Percentiles rank a stretch among this genome's conserved stretches.
Evolutionary conservation across 352 stramenopile species (phyloP).

Genomic region (Phytophthora boehmeriae): DNA sequence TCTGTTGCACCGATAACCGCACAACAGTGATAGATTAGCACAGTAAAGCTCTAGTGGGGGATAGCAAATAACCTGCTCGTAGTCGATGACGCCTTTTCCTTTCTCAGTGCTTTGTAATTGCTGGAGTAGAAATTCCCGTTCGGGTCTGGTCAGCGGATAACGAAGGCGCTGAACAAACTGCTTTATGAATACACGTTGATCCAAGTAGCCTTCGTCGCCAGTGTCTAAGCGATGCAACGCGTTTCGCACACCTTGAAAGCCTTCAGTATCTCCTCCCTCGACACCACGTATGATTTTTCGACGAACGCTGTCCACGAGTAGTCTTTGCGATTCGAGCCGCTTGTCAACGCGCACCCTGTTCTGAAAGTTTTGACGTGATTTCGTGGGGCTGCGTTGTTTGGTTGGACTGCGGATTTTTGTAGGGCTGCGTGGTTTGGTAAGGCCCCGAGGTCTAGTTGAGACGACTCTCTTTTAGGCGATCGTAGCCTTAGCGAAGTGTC

Average conservation of each 20-base stretch:
- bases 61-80: conserved; percentile 44
- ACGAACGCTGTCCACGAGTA: conserved; percentile 54
- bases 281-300: conserved; percentile 59
- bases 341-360: conserved; percentile 49
- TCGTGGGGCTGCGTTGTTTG: background rate
- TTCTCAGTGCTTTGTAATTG: conserved; percentile 35
- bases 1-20: background rate
- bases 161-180: conserved; percentile 49
- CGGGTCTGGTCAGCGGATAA: conserved; percentile 44
- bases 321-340: conserved; percentile 52
- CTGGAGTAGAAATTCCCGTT: conserved; percentile 52
- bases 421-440: conserved; percentile 8
- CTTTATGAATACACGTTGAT: conserved; percentile 43
- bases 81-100: conserved; percentile 41
- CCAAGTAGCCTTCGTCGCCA: conserved; percentile 41
- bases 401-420: too few species aligned
- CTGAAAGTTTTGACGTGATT: conserved; percentile 5
- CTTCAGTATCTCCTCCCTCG: conserved; percentile 32
- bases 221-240: conserved; percentile 44
- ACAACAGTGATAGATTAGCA: too few species aligned
- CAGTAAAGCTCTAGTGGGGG: background rate
- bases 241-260: conserved; percentile 53
- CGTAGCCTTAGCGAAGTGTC: conserved; percentile 1
- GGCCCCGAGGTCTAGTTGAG: conserved; percentile 8
- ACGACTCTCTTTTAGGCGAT: conserved; percentile 17